Evolutionary conservation across 257 asterid species (phyloP), one percentile per base, ranked within the genome.

Genomic region (Penstemon eatonii): DNA sequence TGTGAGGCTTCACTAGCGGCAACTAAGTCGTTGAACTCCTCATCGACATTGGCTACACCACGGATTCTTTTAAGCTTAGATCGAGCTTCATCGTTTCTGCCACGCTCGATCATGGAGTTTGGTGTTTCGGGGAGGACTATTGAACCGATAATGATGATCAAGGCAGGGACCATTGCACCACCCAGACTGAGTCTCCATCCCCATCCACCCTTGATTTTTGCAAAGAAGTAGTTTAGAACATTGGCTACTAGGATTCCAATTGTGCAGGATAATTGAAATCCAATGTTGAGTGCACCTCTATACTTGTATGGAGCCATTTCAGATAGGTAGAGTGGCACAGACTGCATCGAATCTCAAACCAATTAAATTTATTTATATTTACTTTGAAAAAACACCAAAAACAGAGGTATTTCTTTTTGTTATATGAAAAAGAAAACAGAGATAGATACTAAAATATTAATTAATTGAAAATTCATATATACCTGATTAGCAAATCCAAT

Each of bases 401-500:
- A 25, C 33, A 25, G 33, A 25, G 33, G 33, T 25, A 25, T 25
- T 25, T 25, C 2, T 25, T 25, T 15, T 15, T 15, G 18, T 15
- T 25, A 25, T 25, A 25, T 25, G 39, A 37, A 37, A 60, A 36
- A 25, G 52, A 7, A 66, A 66, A 5, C 41, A 43, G 46, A 13
- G 15, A 8, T n/a, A n/a, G n/a, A 44, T 0, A n/a, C 1, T 3
- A 40, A 61, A 54, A 25, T 2, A 15, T 15, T 15, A 15, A 15
- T 25, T 25, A 25, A 25, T 25, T 25, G 33, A 25, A 15, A 15
- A 25, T 25, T 25, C 33, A 25, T 25, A 54, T 5, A 8, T 68
- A 86, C 95, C 95, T 87, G 98, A 81, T 85, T 87, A 60, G 93
- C 94, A 15, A 83, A 91, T 54, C 96, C 96, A 56, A 91, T 84